phyloP scores from a whole-genome alignment of 2,329 filamentous ascomycete genomes.

The Aspergillus oerlinghausenensis region DNA sequence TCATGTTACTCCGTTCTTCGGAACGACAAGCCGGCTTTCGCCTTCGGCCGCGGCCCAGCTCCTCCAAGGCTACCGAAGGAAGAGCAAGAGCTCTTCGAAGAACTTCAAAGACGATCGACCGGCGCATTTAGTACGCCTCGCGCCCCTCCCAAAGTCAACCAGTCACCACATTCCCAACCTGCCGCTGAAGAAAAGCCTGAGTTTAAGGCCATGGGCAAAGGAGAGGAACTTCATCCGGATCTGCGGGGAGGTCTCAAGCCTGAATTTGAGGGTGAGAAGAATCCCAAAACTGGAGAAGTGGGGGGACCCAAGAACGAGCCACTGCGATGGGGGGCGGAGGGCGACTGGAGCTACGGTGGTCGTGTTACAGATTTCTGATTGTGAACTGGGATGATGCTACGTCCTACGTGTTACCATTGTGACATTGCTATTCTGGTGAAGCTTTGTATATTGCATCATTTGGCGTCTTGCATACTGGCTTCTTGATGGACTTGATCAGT shows the following conservation, averaged over 20 bases:
- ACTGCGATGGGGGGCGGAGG: slow-evolving; percentile 70
- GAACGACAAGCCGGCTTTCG: slow-evolving; percentile 26
- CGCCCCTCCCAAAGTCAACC: slow-evolving; percentile 44
- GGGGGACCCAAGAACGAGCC: slow-evolving; percentile 98
- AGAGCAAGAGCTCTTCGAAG: slow-evolving; percentile 86
- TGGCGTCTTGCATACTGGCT: background rate
- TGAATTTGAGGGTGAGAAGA: slow-evolving; percentile 87
- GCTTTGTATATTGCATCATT: background rate
- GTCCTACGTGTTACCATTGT: background rate
- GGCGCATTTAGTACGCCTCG: slow-evolving; percentile 68
- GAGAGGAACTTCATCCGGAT: slow-evolving; percentile 65
- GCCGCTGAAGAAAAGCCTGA: slow-evolving; percentile 27
- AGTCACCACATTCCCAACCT: slow-evolving; percentile 39
- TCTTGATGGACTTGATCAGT: background rate
- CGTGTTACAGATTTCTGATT: slow-evolving; percentile 81
- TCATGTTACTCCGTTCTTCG: slow-evolving; percentile 22
- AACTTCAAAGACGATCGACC: slow-evolving; percentile 72
- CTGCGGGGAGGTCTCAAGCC: slow-evolving; percentile 72
- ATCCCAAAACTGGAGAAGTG: slow-evolving; percentile 91
- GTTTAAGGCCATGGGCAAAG: slow-evolving; percentile 53
- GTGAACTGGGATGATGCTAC: background rate
- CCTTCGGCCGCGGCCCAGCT: slow-evolving; percentile 52
- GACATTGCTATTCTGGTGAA: background rate
- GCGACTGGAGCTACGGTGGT: slow-evolving; percentile 93
- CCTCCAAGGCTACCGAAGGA: slow-evolving; percentile 83